Evolutionary conservation across 2,329 filamentous ascomycete species (phyloP).

Genomic region (Aspergillus sp.): DNA sequence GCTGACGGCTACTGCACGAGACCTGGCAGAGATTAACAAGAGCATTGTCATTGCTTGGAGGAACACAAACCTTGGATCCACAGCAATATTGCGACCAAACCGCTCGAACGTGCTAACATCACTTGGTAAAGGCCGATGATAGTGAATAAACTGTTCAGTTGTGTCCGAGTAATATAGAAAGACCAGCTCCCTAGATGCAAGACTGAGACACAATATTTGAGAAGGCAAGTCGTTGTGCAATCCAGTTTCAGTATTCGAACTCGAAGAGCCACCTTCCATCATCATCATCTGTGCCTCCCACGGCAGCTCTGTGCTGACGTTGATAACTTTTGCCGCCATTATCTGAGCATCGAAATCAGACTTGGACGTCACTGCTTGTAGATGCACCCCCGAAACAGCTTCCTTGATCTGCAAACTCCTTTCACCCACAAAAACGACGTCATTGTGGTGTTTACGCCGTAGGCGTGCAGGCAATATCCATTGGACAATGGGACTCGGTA

Average conservation of each 20-base stretch:
- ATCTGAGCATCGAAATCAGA: conserved; percentile 77
- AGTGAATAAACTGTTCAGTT: conserved; percentile 59
- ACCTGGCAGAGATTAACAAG: conserved; percentile 30
- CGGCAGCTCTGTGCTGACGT: conserved; percentile 47
- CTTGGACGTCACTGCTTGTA: conserved; percentile 75
- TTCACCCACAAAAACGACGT: conserved; percentile 84
- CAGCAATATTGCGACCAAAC: conserved; percentile 65
- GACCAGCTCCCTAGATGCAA: conserved; percentile 69
- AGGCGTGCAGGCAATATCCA: conserved; percentile 79
- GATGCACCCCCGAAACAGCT: conserved; percentile 60
- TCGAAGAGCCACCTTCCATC: conserved; percentile 13
- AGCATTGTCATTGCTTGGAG: background rate
- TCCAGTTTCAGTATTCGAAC: conserved; percentile 8
- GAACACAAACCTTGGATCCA: conserved; percentile 66
- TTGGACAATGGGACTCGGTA: conserved; percentile 71
- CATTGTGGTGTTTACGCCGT: conserved; percentile 66
- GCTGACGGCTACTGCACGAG: conserved; percentile 63
- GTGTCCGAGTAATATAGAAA: conserved; percentile 67
- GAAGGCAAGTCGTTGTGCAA: conserved; percentile 55
- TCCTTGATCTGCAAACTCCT: conserved; percentile 79
- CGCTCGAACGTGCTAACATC: conserved; percentile 53
- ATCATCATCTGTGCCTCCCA: conserved; percentile 33
- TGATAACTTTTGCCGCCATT: conserved; percentile 73
- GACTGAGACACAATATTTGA: conserved; percentile 75
- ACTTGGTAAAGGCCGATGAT: conserved; percentile 58